Percentiles rank a stretch among this genome's conserved stretches.
Conservation (phyloP, 306 rosid species). For the Betula pendula region DNA sequence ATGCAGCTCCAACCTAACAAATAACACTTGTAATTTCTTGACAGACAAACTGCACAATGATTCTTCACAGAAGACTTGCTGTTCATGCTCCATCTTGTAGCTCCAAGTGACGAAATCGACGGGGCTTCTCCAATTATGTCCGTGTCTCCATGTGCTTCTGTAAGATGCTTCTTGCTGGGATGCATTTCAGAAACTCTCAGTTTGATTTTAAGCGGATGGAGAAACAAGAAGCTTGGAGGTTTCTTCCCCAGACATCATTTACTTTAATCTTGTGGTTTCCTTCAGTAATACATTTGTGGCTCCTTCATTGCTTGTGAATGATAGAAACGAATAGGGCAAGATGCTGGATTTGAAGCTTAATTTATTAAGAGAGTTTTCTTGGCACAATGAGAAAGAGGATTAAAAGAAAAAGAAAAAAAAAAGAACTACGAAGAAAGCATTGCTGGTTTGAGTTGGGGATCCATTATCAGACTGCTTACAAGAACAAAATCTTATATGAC, state of each 20-base stretch:
- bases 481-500: neutral
- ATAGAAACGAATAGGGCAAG: constrained; percentile 7
- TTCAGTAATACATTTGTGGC: constrained; percentile 1
- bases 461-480: neutral
- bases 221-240: constrained; percentile 15
- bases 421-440: neutral
- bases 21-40: constrained; percentile 1
- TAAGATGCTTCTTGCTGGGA: constrained; percentile 9
- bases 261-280: constrained; percentile 6
- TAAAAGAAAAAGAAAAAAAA: neutral
- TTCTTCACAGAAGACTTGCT: constrained; percentile 30
- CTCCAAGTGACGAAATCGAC: constrained; percentile 2
- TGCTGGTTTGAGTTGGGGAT: constrained; percentile 7
- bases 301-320: constrained; percentile 6
- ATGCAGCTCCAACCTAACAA: neutral
- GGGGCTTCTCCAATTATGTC: neutral
- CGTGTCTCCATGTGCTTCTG: neutral
- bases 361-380: neutral
- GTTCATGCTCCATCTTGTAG: constrained; percentile 46
- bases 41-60: constrained; percentile 36
- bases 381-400: neutral
- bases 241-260: neutral
- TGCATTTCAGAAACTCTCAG: constrained; percentile 6
- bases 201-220: neutral
- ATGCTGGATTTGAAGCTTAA: constrained; percentile 3